Evolutionary conservation across 2,329 filamentous ascomycete species (phyloP).

Genomic region (Anisogramma anomala): DNA sequence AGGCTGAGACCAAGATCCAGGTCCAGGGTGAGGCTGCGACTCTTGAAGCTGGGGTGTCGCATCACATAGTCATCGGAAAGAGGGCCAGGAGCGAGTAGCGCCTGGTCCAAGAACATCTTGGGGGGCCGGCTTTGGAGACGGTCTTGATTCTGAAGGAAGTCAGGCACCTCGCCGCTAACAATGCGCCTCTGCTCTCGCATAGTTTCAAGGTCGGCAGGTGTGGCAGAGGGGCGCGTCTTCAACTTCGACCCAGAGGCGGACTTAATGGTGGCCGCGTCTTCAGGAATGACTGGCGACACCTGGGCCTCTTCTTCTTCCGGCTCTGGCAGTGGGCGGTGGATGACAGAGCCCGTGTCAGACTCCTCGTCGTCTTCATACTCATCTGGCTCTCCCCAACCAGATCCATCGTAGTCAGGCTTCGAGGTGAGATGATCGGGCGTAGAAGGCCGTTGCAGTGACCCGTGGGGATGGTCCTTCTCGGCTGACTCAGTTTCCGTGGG

Average conservation of each 20-base stretch:
- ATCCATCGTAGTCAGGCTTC: constrained; percentile 53
- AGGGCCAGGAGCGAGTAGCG: constrained; percentile 22
- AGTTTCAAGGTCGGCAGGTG: constrained; percentile 67
- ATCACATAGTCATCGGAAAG: constrained; percentile 35
- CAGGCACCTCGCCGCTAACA: constrained; percentile 63
- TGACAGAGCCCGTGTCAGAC: constrained; percentile 74
- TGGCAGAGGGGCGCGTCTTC: constrained; percentile 80
- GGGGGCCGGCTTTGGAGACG: constrained; percentile 46
- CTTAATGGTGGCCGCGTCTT: constrained; percentile 78
- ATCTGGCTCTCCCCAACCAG: constrained; percentile 47
- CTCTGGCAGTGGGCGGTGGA: constrained; percentile 56
- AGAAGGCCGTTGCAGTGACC: constrained; percentile 29
- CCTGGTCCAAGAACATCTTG: constrained; percentile 31
- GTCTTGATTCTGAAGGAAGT: constrained; percentile 49
- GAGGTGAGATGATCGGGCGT: constrained; percentile 41
- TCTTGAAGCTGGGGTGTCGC: constrained; percentile 63
- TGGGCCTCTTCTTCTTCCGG: constrained; percentile 31
- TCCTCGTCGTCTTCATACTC: constrained; percentile 50
- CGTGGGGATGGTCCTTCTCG: constrained; percentile 27
- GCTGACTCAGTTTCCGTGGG: constrained; percentile 26
- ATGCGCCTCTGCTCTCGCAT: constrained; percentile 82
- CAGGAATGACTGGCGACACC: constrained; percentile 59
- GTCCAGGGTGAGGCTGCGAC: constrained; percentile 70
- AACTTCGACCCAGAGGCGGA: constrained; percentile 67
- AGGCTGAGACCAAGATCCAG: constrained; percentile 77